Conservation (phyloP, 179 eudicot genomes). For the Beta corolliflora region DNA sequence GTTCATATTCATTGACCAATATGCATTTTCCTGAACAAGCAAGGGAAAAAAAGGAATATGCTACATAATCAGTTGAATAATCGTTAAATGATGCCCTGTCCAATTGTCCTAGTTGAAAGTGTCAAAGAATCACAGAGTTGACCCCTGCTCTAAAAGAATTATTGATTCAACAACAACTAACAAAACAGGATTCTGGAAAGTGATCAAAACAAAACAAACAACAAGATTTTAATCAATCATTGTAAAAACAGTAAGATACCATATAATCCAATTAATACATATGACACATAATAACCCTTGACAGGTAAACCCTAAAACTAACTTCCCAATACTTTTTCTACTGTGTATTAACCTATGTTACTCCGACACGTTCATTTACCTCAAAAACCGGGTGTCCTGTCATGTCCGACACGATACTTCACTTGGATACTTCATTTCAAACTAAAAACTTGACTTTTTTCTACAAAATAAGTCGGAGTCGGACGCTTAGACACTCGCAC, state of each 20-base stretch:
- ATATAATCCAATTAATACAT: too few relatives aligned
- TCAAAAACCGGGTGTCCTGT: too few relatives aligned
- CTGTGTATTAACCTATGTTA: too few relatives aligned
- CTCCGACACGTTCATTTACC: too few relatives aligned
- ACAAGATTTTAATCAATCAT: background rate
- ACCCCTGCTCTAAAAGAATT: background rate
- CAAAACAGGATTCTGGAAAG: too few relatives aligned
- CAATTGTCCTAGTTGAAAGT: slow-evolving; percentile 7
- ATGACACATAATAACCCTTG: background rate
- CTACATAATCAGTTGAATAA: slow-evolving; percentile 16
- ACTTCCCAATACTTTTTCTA: too few relatives aligned
- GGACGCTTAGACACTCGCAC: too few relatives aligned
- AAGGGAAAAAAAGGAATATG: slow-evolving; percentile 9
- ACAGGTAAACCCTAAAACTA: background rate
- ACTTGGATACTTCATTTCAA: too few relatives aligned
- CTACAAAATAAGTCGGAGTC: too few relatives aligned
- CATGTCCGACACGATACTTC: too few relatives aligned
- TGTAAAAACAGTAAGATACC: background rate
- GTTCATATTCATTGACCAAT: slow-evolving; percentile 68
- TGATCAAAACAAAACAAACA: background rate
- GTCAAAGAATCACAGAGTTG: slow-evolving; percentile 8
- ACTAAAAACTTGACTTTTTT: too few relatives aligned
- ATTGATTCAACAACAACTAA: background rate
- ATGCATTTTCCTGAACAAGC: slow-evolving; percentile 50
- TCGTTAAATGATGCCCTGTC: background rate